Evolutionary conservation across 495 filamentous ascomycete genomes (phyloP).

Genomic region (Chlorociboria aeruginascens): DNA sequence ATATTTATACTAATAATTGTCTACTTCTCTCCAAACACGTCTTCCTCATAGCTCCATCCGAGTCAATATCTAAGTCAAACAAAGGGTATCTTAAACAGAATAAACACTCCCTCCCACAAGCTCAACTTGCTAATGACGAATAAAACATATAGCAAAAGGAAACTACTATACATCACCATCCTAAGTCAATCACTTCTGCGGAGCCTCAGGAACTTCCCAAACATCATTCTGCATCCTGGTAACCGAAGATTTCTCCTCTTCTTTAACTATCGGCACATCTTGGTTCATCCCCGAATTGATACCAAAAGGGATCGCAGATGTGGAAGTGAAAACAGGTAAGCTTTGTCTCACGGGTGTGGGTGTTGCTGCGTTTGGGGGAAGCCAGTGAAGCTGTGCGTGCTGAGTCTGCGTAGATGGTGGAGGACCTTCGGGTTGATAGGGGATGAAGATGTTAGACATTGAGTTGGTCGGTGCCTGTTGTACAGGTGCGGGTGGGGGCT

Average conservation of each 20-base stretch:
- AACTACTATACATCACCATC: too few species aligned
- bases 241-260: background rate
- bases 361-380: slow-evolving; percentile 17
- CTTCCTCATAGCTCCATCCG: too few species aligned
- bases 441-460: slow-evolving; percentile 22
- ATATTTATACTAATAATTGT: too few species aligned
- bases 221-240: slow-evolving; percentile 7
- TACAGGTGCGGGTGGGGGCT: background rate
- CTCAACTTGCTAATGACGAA: too few species aligned
- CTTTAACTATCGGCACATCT: background rate
- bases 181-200: background rate
- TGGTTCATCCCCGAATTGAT: background rate
- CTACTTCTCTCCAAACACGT: too few species aligned
- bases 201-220: slow-evolving; percentile 23
- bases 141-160: too few species aligned
- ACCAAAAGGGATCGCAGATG: slow-evolving; percentile 36
- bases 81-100: too few species aligned
- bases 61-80: too few species aligned
- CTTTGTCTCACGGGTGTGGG: slow-evolving; percentile 25
- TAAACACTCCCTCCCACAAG: too few species aligned
- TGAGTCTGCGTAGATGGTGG: slow-evolving; percentile 4
- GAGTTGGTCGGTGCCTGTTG: slow-evolving; percentile 1
- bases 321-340: slow-evolving; percentile 40
- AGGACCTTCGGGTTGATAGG: slow-evolving; percentile 21
- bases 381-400: slow-evolving; percentile 9